These are phyloP conservation scores for Tolypocladium tundrense DNA, from an alignment of 2,329 filamentous ascomycete species.

Conservation along the genomic window DNA sequence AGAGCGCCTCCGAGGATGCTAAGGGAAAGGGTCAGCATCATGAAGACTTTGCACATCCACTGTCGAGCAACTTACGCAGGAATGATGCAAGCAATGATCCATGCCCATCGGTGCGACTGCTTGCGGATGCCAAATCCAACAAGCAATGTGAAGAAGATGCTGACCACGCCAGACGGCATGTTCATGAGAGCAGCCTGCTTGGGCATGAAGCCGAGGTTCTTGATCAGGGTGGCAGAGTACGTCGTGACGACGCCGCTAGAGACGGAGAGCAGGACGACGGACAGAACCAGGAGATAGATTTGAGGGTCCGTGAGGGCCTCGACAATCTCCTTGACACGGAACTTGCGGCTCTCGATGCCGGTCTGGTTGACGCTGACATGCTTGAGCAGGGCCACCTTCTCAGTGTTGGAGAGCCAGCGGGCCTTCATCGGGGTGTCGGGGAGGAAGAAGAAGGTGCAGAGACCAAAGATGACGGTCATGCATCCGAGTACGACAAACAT, in stretches of 20 bases:
- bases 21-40: background rate
- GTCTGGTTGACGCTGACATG: constrained; percentile 48
- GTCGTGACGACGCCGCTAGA: constrained; percentile 43
- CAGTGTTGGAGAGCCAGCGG: constrained; percentile 32
- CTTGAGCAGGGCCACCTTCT: constrained; percentile 39
- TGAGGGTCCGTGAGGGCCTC: constrained; percentile 43
- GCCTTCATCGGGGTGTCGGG: constrained; percentile 37
- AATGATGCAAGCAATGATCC: constrained; percentile 36
- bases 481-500: constrained; percentile 60
- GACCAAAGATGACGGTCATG: constrained; percentile 23
- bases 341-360: constrained; percentile 43
- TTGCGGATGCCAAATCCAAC: constrained; percentile 37
- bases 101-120: constrained; percentile 38
- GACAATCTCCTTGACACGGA: constrained; percentile 39
- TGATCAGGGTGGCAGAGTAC: constrained; percentile 44
- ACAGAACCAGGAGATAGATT: constrained; percentile 37
- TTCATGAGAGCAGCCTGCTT: constrained; percentile 40
- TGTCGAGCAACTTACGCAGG: constrained; percentile 26
- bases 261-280: constrained; percentile 39
- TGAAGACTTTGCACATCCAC: background rate
- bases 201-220: constrained; percentile 32
- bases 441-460: constrained; percentile 21
- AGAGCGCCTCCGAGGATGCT: constrained; percentile 38
- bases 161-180: constrained; percentile 41
- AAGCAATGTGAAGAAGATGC: constrained; percentile 39